Base-by-base conservation (phyloP, 176 grass and related monocot species). In the Zoysia japonica region DNA sequence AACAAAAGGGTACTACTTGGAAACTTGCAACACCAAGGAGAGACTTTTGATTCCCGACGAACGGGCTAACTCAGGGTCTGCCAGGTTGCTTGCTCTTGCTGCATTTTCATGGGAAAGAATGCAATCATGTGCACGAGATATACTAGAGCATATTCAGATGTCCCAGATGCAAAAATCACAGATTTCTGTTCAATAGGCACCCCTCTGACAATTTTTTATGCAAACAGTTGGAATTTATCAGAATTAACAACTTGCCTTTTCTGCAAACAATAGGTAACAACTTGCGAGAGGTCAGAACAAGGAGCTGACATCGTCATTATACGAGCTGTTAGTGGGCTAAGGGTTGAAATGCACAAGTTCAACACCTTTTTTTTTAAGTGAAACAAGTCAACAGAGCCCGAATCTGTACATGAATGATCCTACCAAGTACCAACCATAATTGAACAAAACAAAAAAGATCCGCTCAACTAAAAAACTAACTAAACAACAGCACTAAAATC, bases 381-480 rank as follows among this genome's bases (percentile, higher is more conserved):
- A 28, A 28, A 28, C 28, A 28, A 28, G 61, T 36, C 44, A 77
- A 80, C 73, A 53, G 17, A 45, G 36, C 41, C 64, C 71, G 60
- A 82, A 93, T 78, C 77, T 74, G 57, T 87, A 78, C 80, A 87
- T 77, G 45, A 66, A 76, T 73, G 75, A 74, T 78, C 45, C 81
- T 87, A 83, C 51, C 28, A 28, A 28, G 28, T 87, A 83, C 51
- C 56, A 77, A 75, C 61, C 10, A 75, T 37, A 81, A 77, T 61
- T 88, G 72, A 50, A 41, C 82, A 75, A 78, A 28, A 28, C 28
- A 67, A 60, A 84, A 80, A 67, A 69, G 1, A 56, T 56, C 46
- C 40, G 11, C 12, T 46, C 52, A 79, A 56, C 3, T 36, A 28
- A 28, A 28, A 68, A 68, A 56, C n/a, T 17, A 79, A 14, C 50